Conservation (phyloP, 164 flowering plant species). For the Chimonanthus salicifolius region DNA sequence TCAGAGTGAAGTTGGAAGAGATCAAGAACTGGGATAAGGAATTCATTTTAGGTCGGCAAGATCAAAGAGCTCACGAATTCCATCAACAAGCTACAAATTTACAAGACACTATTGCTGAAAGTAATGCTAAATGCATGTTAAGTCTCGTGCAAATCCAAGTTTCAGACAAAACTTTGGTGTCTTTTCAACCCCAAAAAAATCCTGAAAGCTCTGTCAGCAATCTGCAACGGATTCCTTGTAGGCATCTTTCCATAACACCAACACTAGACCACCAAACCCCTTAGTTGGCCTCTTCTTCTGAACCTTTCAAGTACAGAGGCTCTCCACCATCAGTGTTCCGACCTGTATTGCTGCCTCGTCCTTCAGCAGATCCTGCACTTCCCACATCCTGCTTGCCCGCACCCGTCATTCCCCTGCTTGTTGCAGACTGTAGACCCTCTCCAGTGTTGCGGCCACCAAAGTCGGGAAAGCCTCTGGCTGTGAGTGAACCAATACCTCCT, state of each 20-base stretch:
- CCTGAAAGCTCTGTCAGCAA: slow-evolving; percentile 10
- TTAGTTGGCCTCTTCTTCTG: slow-evolving; percentile 62
- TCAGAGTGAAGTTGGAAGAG: no score
- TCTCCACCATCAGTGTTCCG: slow-evolving; percentile 53
- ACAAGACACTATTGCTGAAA: neutral
- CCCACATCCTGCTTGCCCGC: slow-evolving; percentile 65
- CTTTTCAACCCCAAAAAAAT: slow-evolving; percentile 8
- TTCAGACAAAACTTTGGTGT: neutral
- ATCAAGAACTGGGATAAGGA: no score
- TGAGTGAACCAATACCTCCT: slow-evolving; percentile 33
- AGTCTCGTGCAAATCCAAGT: neutral
- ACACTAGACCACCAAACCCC: slow-evolving; percentile 2
- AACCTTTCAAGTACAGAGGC: slow-evolving; percentile 58
- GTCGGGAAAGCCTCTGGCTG: slow-evolving; percentile 53
- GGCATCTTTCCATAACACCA: no score
- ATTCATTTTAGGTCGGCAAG: no score
- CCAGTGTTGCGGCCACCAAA: slow-evolving; percentile 43
- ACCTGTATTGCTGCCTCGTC: slow-evolving; percentile 38
- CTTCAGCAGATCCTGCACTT: slow-evolving; percentile 38
- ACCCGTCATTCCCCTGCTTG: slow-evolving; percentile 29
- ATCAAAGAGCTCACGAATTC: neutral
- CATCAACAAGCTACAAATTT: neutral
- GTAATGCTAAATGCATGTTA: neutral
- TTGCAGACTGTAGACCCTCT: slow-evolving; percentile 30
- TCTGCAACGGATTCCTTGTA: neutral